Conservation (phyloP, 2,329 filamentous ascomycete species). For the Talaromyces sp. region DNA sequence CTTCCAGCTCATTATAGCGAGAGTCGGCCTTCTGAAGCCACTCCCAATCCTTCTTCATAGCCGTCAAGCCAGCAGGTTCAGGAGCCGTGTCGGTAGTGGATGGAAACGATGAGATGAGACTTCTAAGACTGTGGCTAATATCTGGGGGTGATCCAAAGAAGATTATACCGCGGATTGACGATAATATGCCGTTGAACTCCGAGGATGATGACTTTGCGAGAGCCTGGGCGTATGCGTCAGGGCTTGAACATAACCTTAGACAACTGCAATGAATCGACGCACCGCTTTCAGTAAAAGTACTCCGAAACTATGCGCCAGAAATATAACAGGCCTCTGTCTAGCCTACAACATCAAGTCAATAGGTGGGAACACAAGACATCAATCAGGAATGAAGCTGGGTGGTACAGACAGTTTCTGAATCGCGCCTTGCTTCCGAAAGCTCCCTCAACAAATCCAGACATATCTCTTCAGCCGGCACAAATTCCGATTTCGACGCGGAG, state of each 20-base stretch:
- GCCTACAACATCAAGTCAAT: not conserved
- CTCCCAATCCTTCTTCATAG: not conserved
- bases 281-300: constrained; percentile 12
- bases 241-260: not conserved
- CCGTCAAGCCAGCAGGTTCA: not conserved
- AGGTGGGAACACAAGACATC: not conserved
- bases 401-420: not conserved
- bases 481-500: not conserved
- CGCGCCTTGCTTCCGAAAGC: not conserved
- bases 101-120: not conserved
- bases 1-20: constrained; percentile 5
- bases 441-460: not conserved
- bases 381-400: not conserved
- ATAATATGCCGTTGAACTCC: not conserved
- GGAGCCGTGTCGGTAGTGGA: not conserved
- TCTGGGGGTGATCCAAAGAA: constrained; percentile 13
- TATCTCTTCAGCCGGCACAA: constrained; percentile 3
- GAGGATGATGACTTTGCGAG: not conserved
- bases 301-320: constrained; percentile 14
- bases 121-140: not conserved
- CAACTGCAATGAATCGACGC: not conserved
- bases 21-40: constrained; percentile 8
- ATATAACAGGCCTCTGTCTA: not conserved
- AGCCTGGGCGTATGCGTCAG: not conserved
- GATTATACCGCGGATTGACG: not conserved